Conservation (phyloP, 345 rosid species). For the Cardamine chenopodiifolia region DNA sequence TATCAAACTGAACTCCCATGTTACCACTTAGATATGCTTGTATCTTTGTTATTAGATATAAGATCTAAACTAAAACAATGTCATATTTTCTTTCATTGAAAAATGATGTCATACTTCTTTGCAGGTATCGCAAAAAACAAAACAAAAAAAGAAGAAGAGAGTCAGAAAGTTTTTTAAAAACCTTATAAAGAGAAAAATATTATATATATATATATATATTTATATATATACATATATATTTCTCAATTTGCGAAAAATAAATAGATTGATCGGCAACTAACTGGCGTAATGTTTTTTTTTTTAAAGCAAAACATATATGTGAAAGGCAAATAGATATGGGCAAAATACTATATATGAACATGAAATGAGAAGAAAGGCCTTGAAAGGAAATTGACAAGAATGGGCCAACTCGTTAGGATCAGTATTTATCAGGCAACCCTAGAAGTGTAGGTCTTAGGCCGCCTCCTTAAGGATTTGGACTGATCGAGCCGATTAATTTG, state of each 20-base stretch:
- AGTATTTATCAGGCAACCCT: neutral
- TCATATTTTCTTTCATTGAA: neutral
- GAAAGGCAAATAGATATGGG: too few relatives aligned
- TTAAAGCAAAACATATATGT: neutral
- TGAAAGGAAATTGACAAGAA: neutral
- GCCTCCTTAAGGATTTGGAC: neutral
- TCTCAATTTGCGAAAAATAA: neutral
- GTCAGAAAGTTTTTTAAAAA: neutral
- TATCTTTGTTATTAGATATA: neutral
- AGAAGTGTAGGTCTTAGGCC: neutral
- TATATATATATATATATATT: too few relatives aligned
- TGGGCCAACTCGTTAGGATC: neutral
- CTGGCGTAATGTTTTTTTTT: neutral
- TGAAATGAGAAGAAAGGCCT: neutral
- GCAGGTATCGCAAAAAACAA: neutral
- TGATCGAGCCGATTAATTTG: neutral
- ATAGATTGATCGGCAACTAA: slow-evolving; percentile 15
- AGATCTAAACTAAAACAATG: neutral
- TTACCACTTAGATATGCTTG: slow-evolving; percentile 10
- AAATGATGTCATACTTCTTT: neutral
- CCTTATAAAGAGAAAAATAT: neutral
- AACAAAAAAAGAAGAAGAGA: neutral
- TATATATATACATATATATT: too few relatives aligned
- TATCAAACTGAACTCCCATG: neutral
- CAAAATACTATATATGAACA: neutral